Evolutionary conservation across 805 yeast genomes (phyloP).

Genomic region (Debaryomyces maramus): DNA sequence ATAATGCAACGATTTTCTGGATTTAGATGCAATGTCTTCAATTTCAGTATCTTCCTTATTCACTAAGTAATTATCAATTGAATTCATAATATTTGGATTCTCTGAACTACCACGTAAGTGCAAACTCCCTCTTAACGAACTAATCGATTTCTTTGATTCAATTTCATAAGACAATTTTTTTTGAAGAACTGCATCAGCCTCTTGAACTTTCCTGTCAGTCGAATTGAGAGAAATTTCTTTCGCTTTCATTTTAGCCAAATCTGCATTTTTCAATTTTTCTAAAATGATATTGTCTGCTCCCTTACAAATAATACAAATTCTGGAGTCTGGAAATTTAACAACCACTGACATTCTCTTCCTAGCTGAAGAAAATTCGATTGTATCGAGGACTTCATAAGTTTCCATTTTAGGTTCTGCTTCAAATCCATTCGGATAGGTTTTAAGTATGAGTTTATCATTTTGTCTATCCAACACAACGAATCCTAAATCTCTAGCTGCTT

Average conservation of each 20-base stretch:
- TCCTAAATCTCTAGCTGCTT: slow-evolving; percentile 95
- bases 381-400: slow-evolving; percentile 71
- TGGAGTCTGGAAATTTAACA: slow-evolving; percentile 71
- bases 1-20: slow-evolving; percentile 58
- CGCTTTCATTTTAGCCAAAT: slow-evolving; percentile 62
- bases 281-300: slow-evolving; percentile 94
- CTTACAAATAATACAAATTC: slow-evolving; percentile 79
- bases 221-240: slow-evolving; percentile 60
- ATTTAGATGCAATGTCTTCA: slow-evolving; percentile 50
- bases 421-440: slow-evolving; percentile 83
- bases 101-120: slow-evolving; percentile 15
- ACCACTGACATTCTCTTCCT: slow-evolving; percentile 95
- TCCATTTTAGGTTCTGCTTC: slow-evolving; percentile 63
- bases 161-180: slow-evolving; percentile 44
- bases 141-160: slow-evolving; percentile 30
- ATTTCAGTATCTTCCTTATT: slow-evolving; percentile 52
- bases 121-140: slow-evolving; percentile 32
- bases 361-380: slow-evolving; percentile 80
- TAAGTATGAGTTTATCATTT: slow-evolving; percentile 58
- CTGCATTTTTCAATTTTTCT: slow-evolving; percentile 62
- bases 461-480: slow-evolving; percentile 75
- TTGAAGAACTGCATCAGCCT: slow-evolving; percentile 72
- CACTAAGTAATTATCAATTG: slow-evolving; percentile 53
- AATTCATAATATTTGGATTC: slow-evolving; percentile 22
- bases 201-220: slow-evolving; percentile 64